Conservation (phyloP, 2,329 filamentous ascomycete genomes). For the Blastomyces gilchristii region DNA sequence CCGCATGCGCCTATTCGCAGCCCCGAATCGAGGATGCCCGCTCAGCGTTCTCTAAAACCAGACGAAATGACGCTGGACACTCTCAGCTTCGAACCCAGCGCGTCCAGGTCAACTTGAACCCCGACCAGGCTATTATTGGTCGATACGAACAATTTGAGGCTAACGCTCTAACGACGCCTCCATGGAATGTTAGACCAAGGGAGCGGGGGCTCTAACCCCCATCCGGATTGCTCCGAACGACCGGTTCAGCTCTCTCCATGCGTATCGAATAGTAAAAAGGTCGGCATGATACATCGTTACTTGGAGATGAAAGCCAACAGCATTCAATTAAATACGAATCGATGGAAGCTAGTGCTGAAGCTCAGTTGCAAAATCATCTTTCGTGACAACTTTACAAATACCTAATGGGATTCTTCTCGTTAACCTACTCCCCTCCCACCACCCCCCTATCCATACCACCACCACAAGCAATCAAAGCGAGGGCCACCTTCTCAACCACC, state of each 20-base stretch:
- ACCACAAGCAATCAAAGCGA: neutral
- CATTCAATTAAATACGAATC: neutral
- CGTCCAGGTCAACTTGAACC: neutral
- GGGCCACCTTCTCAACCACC: neutral
- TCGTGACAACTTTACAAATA: neutral
- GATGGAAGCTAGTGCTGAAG: neutral
- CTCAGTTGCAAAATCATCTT: neutral
- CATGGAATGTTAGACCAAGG: too few relatives aligned
- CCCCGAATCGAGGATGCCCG: neutral
- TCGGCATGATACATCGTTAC: neutral
- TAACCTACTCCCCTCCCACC: neutral
- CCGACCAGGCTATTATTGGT: too few relatives aligned
- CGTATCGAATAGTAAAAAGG: neutral
- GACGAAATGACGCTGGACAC: neutral
- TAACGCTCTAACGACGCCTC: neutral
- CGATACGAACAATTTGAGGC: too few relatives aligned
- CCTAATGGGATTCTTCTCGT: neutral
- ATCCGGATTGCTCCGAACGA: neutral
- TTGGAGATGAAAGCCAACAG: neutral
- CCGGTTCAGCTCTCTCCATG: too few relatives aligned
- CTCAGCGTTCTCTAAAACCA: neutral
- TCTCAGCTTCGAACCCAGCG: neutral
- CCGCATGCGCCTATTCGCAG: neutral
- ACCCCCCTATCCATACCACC: neutral
- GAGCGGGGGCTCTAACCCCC: neutral